A percentile compares a stretch with the other conserved stretches of the same genome.
Evolutionary conservation across 228 moss, liverwort and hornwort species (phyloP).

Genomic region (Sphagnum fallax): DNA sequence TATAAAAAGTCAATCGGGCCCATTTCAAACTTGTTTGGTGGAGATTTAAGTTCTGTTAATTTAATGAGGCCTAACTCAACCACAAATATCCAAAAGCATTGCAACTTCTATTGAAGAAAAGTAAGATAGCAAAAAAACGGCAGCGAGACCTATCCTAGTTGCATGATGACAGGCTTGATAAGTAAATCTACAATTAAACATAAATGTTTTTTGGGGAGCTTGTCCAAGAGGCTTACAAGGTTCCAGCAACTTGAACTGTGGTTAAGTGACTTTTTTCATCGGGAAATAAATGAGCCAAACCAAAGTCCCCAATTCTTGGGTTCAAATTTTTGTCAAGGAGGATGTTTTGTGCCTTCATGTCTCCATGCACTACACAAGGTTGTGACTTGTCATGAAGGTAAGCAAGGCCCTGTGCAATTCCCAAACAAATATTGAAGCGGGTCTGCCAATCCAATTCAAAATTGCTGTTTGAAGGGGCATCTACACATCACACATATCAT

Average conservation of each 20-base stretch:
- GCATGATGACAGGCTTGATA: too few relatives aligned
- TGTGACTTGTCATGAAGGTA: conserved; percentile 35
- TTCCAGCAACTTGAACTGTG: conserved; percentile 30
- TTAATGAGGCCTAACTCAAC: too few relatives aligned
- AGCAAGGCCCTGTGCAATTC: conserved; percentile 35
- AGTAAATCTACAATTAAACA: too few relatives aligned
- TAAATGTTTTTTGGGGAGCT: too few relatives aligned
- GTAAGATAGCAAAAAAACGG: too few relatives aligned
- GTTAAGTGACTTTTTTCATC: conserved; percentile 32
- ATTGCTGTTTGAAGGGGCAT: conserved; percentile 22
- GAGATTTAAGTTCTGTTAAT: too few relatives aligned
- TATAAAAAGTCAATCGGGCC: too few relatives aligned
- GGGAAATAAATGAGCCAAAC: conserved; percentile 44
- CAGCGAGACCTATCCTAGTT: too few relatives aligned
- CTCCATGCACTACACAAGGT: conserved; percentile 38
- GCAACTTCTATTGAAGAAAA: too few relatives aligned
- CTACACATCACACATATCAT: conserved; percentile 2
- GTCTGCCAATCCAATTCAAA: conserved; percentile 27
- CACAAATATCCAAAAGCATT: too few relatives aligned
- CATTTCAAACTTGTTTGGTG: too few relatives aligned
- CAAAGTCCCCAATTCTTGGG: conserved; percentile 50
- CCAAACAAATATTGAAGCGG: conserved; percentile 35
- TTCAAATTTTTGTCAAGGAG: conserved; percentile 35
- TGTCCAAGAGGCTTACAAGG: conserved; percentile 19
- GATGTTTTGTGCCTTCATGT: conserved; percentile 48